Percentiles rank a stretch among this genome's conserved stretches.
Evolutionary conservation across 2,329 filamentous ascomycete species (phyloP).

Genomic region (Macrophomina phaseolina): DNA sequence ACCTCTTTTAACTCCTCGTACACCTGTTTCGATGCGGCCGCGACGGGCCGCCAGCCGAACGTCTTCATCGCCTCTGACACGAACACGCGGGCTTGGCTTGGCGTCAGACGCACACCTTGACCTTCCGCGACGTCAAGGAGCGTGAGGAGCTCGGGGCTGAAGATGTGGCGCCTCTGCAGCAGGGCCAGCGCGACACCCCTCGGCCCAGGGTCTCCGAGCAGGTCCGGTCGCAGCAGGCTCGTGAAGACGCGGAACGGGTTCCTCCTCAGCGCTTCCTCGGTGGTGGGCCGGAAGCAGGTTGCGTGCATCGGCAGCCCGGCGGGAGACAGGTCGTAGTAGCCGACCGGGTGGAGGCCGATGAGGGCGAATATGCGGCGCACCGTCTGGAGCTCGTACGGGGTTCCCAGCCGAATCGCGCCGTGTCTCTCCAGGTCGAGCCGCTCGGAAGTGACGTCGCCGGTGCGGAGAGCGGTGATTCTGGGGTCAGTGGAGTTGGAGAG

Average conservation of each 20-base stretch:
- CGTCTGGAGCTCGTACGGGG: constrained; percentile 49
- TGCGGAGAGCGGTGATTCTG: not conserved
- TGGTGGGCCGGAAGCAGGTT: constrained; percentile 56
- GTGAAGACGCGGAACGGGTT: constrained; percentile 57
- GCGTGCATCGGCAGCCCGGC: constrained; percentile 59
- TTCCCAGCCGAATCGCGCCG: constrained; percentile 58
- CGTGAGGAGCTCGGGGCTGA: constrained; percentile 36
- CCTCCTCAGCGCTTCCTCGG: constrained; percentile 39
- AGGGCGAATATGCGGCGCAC: constrained; percentile 54
- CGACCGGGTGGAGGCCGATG: constrained; percentile 57
- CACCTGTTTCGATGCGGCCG: constrained; percentile 48
- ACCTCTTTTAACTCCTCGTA: constrained; percentile 52
- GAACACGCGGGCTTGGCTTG: constrained; percentile 44
- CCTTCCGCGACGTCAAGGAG: constrained; percentile 46
- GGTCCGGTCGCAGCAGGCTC: constrained; percentile 50
- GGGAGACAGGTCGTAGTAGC: constrained; percentile 58
- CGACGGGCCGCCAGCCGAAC: constrained; percentile 55
- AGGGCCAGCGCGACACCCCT: constrained; percentile 41
- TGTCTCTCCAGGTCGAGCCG: constrained; percentile 48
- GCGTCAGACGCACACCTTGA: constrained; percentile 36
- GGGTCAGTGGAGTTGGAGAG: not conserved
- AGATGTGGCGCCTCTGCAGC: constrained; percentile 50
- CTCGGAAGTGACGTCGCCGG: constrained; percentile 28
- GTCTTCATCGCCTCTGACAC: constrained; percentile 53
- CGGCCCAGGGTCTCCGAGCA: constrained; percentile 43